phyloP scores from a whole-genome alignment of 2,329 filamentous ascomycete species.

The Byssochlamys sp. region DNA sequence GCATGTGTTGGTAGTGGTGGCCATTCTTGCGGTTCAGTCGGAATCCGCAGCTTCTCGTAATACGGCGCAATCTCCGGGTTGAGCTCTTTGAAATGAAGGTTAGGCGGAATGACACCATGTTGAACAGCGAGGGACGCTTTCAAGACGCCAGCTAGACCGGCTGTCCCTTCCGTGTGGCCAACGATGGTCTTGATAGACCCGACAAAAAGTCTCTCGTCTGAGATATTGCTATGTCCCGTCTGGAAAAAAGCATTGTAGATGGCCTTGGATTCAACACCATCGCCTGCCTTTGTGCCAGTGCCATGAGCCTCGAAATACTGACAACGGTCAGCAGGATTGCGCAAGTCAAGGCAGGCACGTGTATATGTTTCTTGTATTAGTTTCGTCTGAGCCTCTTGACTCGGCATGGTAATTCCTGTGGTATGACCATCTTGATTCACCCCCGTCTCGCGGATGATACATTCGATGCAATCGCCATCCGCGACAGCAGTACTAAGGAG shows the following conservation, averaged over 20 bases:
- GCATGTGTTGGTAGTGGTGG: slow-evolving; percentile 12
- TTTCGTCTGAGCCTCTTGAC: slow-evolving; percentile 25
- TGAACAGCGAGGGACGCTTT: neutral
- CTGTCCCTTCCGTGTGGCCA: slow-evolving; percentile 27
- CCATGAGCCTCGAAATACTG: slow-evolving; percentile 41
- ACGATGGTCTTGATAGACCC: slow-evolving; percentile 32
- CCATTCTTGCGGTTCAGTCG: slow-evolving; percentile 12
- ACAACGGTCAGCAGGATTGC: slow-evolving; percentile 15
- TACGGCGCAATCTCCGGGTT: slow-evolving; percentile 8
- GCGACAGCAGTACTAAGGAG: slow-evolving; percentile 38
- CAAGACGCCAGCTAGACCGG: neutral
- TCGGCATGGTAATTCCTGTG: slow-evolving; percentile 28
- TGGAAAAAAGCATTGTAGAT: slow-evolving; percentile 15
- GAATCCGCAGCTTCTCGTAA: slow-evolving; percentile 8
- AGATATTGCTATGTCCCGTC: neutral
- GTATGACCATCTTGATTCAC: slow-evolving; percentile 30
- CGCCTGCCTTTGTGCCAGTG: slow-evolving; percentile 31
- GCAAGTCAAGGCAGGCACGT: slow-evolving; percentile 28
- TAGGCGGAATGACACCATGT: neutral
- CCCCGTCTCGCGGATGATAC: slow-evolving; percentile 25
- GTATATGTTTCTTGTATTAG: slow-evolving; percentile 33
- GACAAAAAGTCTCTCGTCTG: slow-evolving; percentile 9
- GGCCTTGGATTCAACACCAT: slow-evolving; percentile 20
- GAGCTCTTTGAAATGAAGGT: neutral
- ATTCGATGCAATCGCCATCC: slow-evolving; percentile 38